Percentiles rank a stretch among this genome's conserved stretches.
Evolutionary conservation across 495 filamentous ascomycete genomes (phyloP).

Genomic region (Eremomyces bilateralis): DNA sequence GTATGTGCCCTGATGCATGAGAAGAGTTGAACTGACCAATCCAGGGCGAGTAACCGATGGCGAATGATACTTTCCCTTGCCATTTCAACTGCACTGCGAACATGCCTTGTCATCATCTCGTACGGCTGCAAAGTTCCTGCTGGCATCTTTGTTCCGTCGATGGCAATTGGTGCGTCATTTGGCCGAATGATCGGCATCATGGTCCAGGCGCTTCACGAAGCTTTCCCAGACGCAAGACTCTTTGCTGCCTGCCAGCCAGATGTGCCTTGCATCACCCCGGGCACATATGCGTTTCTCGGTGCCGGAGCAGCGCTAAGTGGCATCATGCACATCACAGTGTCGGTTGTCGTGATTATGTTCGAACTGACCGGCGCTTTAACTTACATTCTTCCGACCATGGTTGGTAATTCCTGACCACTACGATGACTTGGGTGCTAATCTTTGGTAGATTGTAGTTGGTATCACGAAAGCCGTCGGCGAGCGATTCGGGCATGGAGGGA

Average conservation of each 20-base stretch:
- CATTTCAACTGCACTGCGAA: conserved; percentile 59
- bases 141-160: conserved; percentile 92
- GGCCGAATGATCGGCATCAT: conserved; percentile 86
- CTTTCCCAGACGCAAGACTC: conserved; percentile 58
- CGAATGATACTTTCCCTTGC: conserved; percentile 58
- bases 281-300: conserved; percentile 87
- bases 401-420: too few relatives aligned
- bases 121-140: conserved; percentile 97
- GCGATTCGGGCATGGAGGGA: conserved; percentile 82
- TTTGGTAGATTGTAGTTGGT: conserved; percentile 66
- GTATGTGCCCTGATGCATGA: conserved; percentile 16
- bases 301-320: conserved; percentile 90
- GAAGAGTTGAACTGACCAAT: background rate
- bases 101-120: conserved; percentile 79
- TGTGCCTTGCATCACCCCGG: conserved; percentile 89
- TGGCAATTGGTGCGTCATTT: conserved; percentile 91
- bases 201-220: conserved; percentile 73
- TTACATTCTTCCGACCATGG: conserved; percentile 92
- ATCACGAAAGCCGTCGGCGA: conserved; percentile 89
- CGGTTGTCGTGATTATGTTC: conserved; percentile 96
- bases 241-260: conserved; percentile 78
- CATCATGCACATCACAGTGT: conserved; percentile 94
- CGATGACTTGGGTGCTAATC: background rate
- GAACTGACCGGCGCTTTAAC: conserved; percentile 86
- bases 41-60: conserved; percentile 41